Evolutionary conservation across 1,284 basidiomycete genomes (phyloP), one percentile per base, ranked within the genome.

Genomic region (Laetiporus sulphureus): DNA sequence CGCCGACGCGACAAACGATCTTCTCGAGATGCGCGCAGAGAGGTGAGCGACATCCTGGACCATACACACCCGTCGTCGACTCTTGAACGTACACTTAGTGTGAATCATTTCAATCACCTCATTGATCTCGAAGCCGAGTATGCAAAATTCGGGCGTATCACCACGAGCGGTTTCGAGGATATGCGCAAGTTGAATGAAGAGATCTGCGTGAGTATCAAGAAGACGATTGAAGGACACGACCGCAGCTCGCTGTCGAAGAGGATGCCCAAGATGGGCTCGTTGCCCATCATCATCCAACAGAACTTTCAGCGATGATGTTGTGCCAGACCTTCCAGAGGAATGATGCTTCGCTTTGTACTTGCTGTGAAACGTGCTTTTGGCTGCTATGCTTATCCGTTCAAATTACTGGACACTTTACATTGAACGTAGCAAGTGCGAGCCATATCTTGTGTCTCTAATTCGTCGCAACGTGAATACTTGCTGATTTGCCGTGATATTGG

Each of bases 81-180:
- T 5, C 5, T 19, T 24, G 30, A 21, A 21, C n/a, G 16, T 32
- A 29, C 8, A 23, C 13, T 12, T 36, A 71, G 74, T 43, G 60
- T 66, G 34, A 53, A 45, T 20, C 64, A 68, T 45, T 68, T 65
- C 52, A 68, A 71, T 46, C 46, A 41, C 27, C 52, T 75, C 7
- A 58, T 73, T 22, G 56, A 56, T 25, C 57, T 73, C 16, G 68
- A 73, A 47, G 62, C 65, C 31, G 60, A 66, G 33, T 72, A 72
- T 44, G 61, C 67, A 25, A 59, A 55, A 24, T 53, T 60, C 32
- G 58, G 63, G n/a, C 57, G 59, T 25, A 46, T 56, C 29, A 46
- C 67, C 21, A 53, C 48, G 19, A 47, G 49, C 25, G 53, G 50
- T 12, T 63, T 63, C 51, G 68, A 72, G 40, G 62, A 63, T 18